Evolutionary conservation across 2,329 filamentous ascomycete genomes (phyloP), one percentile per base, ranked within the genome.

Genomic region (Penicillium sp.): DNA sequence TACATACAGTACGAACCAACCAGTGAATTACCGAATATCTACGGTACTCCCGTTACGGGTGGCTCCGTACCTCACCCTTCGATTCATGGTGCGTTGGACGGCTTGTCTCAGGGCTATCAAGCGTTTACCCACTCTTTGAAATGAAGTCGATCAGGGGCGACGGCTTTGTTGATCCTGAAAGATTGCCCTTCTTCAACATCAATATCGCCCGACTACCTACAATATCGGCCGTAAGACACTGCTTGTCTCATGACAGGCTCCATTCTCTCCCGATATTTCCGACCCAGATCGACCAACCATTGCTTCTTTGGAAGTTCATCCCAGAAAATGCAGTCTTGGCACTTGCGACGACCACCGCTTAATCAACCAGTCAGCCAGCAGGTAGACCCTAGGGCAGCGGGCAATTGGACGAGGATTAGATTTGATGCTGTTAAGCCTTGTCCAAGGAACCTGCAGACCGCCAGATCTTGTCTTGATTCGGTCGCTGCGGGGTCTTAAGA

Each of bases 241-340:
- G 24, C 23, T 45, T 33, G 42, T 45, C 42, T 29, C 42, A 45
- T 45, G 42, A 45, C 42, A 45, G 42, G 42, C 23, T 16, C 23
- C 21, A n/a, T 16, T 36, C 18, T 13, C 39, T 28, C 23, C 23
- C 23, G 39, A 13, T 18, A 43, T 26, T 19, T 19, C 39, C 23
- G 21, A 28, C 21, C 19, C 8, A 5, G 14, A 28, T 28, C 14
- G 23, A 28, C 23, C 24, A 43, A 43, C 14, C 39, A 43, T 40
- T 40, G 37, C 37, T 40, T 19, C 13, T 40, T 24, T 40, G 23
- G 23, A 18, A 3, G 8, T 16, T 18, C 13, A 26, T 28, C 16
- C 37, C 39, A 11, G 14, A 28, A n/a, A 43, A 28, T 9, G 16
- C 3, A 10, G 42, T 31, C 42, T 45, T 45, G 42, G 42, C 42